Base-by-base conservation (phyloP, 2,329 filamentous ascomycete species). In the Pezicula neosporulosa region DNA sequence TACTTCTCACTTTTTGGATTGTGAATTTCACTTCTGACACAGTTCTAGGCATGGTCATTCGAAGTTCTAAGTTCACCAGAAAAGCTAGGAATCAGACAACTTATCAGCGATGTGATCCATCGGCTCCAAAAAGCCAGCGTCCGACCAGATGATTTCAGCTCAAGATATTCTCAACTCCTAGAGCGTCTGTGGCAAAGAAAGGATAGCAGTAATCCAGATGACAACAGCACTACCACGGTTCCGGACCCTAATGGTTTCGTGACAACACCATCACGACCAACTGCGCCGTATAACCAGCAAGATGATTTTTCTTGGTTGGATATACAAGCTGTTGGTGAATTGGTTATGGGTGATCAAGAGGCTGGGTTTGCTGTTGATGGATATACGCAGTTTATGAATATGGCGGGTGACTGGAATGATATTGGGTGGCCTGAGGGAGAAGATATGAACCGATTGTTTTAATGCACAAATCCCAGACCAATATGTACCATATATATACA, bases 281-380 rank as follows among this genome's bases (percentile, higher is more conserved):
- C 61, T 24, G 35, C 62, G 62, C 5, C 67, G 70, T 53, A 57
- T 70, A 63, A 60, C 73, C 51, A 69, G 47, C 70, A 76, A 2
- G 78, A 82, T 47, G 77, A 80, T 41, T 84, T 85, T 64, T 83
- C 80, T 0, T 85, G 81, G 81, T 70, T 82, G 1, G 80, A 84
- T 59, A 67, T 85, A 5, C 77, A 79, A 51, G 81, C 81, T 2
- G 74, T 84, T 2, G 80, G 80, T 0, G 80, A 83, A 55, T 82
- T 79, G 59, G 77, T 76, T 18, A 73, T 71, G 4, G 71, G 72
- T 3, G 73, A 76, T 47, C 70, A 44, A 4, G 51, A 43, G 2
- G 50, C 48, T 38, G 53, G 47, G 2, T 44, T 44, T 28, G 49
- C 43, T n/a, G 49, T 54, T 16, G 56, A 54, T 24, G 53, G 49